Percentiles rank a stretch among this genome's conserved stretches.
phyloP scores from a whole-genome alignment of 495 filamentous ascomycete genomes.

The Neurospora tetrasperma region DNA sequence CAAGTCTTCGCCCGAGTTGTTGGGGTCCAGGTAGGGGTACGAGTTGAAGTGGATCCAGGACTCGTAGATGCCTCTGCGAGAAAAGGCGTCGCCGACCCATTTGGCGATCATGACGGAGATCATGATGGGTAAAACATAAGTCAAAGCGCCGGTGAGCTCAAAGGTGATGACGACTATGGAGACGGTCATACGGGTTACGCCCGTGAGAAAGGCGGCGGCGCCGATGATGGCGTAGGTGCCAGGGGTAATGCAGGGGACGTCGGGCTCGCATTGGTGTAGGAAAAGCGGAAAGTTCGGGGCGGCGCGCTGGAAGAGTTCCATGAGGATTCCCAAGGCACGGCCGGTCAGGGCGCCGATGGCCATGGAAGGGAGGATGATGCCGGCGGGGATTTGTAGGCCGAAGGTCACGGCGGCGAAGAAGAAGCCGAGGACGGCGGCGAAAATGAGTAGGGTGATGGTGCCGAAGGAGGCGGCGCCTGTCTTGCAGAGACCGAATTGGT shows the following conservation, averaged over 20 bases:
- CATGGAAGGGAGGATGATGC: constrained; percentile 96
- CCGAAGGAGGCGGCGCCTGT: constrained; percentile 57
- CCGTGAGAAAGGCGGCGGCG: constrained; percentile 89
- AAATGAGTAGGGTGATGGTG: constrained; percentile 67
- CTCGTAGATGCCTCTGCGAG: constrained; percentile 91
- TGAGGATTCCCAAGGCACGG: constrained; percentile 78
- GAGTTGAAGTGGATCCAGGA: constrained; percentile 94
- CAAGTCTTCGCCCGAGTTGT: constrained; percentile 70
- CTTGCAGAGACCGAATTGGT: constrained; percentile 81
- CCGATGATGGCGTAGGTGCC: constrained; percentile 96
- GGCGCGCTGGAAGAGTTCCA: constrained; percentile 78
- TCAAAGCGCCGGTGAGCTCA: constrained; percentile 89
- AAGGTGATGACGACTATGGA: constrained; percentile 99
- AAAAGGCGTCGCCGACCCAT: constrained; percentile 97
- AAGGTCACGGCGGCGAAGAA: constrained; percentile 83
- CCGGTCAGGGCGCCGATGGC: constrained; percentile 89
- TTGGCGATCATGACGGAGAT: constrained; percentile 98
- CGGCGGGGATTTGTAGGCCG: constrained; percentile 91
- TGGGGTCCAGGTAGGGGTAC: constrained; percentile 79
- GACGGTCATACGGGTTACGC: constrained; percentile 92
- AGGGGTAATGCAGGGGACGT: constrained; percentile 83
- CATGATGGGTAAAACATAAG: constrained; percentile 98
- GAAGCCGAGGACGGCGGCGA: constrained; percentile 74
- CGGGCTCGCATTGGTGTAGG: constrained; percentile 62
- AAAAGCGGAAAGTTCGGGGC: constrained; percentile 73